phyloP scores from a whole-genome alignment of 148 eudicot species.

The Selenicereus undatus region DNA sequence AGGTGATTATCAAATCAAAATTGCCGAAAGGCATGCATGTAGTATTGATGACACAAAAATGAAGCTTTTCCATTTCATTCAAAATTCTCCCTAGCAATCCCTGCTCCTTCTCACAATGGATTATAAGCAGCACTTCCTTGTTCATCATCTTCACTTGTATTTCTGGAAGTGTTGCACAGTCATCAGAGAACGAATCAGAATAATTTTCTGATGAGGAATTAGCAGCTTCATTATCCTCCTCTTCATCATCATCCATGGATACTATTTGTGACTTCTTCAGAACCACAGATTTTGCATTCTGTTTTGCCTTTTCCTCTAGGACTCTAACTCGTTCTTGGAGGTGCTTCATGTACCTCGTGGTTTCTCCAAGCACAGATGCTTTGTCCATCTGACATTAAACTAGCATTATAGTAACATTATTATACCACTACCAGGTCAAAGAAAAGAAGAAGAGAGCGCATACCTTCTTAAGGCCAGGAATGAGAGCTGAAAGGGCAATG shows the following conservation, averaged over 20 bases:
- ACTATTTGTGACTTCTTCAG: slow-evolving; percentile 21
- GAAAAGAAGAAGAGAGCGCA: too few relatives aligned
- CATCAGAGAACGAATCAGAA: neutral
- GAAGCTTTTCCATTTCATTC: slow-evolving; percentile 34
- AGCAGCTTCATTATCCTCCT: slow-evolving; percentile 7
- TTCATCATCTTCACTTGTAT: slow-evolving; percentile 35
- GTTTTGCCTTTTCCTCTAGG: slow-evolving; percentile 28
- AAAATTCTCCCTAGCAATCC: slow-evolving; percentile 23
- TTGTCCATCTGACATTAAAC: slow-evolving; percentile 39
- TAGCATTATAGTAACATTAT: neutral
- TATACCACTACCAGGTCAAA: too few relatives aligned
- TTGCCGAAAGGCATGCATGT: slow-evolving; percentile 40
- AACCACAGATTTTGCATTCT: slow-evolving; percentile 5
- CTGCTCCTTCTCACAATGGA: slow-evolving; percentile 30
- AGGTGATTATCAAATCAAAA: slow-evolving; percentile 27
- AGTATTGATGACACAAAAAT: slow-evolving; percentile 30
- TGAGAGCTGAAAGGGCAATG: slow-evolving; percentile 36
- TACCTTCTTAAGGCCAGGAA: slow-evolving; percentile 41
- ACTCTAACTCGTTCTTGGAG: slow-evolving; percentile 33
- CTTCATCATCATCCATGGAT: neutral
- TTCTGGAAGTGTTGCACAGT: slow-evolving; percentile 22
- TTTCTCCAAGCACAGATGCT: slow-evolving; percentile 37
- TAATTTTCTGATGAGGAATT: neutral
- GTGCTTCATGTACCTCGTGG: slow-evolving; percentile 34
- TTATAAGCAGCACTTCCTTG: slow-evolving; percentile 32